A percentile compares a stretch with the other conserved stretches of the same genome.
Evolutionary conservation across 148 eudicot species (phyloP).

Genomic region (Heliosperma pusillum): DNA sequence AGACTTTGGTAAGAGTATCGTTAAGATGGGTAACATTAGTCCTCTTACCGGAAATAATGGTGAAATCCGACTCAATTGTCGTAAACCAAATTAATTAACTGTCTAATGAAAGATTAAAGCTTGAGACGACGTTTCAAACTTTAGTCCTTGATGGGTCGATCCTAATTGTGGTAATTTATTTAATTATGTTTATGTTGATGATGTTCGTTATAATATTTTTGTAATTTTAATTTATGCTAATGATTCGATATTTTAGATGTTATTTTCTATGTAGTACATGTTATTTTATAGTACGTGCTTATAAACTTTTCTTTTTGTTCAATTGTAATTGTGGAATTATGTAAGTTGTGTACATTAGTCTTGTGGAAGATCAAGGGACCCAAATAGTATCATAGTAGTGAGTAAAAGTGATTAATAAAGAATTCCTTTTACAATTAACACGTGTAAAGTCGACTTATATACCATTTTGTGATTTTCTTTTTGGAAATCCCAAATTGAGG

Average conservation of each 20-base stretch:
- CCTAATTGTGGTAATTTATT: too few relatives aligned
- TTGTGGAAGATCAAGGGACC: too few relatives aligned
- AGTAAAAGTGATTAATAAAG: too few relatives aligned
- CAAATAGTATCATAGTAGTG: too few relatives aligned
- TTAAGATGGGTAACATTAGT: constrained; percentile 62
- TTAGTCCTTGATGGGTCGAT: background rate
- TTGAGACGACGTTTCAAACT: background rate
- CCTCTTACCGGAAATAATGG: constrained; percentile 63
- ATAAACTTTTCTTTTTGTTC: background rate
- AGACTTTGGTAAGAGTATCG: constrained; percentile 52
- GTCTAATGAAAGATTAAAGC: background rate
- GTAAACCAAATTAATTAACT: constrained; percentile 33
- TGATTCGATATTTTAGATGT: background rate
- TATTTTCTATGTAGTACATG: background rate
- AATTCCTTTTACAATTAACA: too few relatives aligned
- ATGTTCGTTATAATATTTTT: background rate
- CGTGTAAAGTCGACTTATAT: too few relatives aligned
- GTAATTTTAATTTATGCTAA: background rate
- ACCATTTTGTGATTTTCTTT: too few relatives aligned
- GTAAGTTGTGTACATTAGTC: too few relatives aligned
- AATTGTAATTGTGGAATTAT: background rate
- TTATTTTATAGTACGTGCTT: too few relatives aligned
- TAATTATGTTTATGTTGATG: background rate
- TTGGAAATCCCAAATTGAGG: too few relatives aligned
- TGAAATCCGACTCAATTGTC: constrained; percentile 56